Percentiles rank a stretch among this genome's conserved stretches.
Evolutionary conservation across 140 eudicot genomes (phyloP).

Genomic region (Bidens hawaiensis): DNA sequence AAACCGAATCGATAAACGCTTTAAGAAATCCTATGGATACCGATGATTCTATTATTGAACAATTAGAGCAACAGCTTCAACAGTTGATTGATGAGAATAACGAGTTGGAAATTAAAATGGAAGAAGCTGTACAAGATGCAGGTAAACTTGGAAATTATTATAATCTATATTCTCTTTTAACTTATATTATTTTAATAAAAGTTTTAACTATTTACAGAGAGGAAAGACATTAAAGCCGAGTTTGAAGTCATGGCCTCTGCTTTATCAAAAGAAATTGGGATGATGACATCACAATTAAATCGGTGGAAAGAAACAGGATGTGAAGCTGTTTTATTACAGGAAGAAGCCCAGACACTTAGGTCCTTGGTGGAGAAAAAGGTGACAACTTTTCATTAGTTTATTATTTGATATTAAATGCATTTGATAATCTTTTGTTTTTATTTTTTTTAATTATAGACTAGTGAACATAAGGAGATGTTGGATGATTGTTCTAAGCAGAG

Average conservation of each 20-base stretch:
- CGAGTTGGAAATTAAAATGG: conserved; percentile 83
- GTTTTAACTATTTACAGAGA: conserved; percentile 37
- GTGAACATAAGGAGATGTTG: conserved; percentile 54
- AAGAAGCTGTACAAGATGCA: conserved; percentile 92
- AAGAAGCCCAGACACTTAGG: conserved; percentile 59
- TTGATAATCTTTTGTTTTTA: not conserved
- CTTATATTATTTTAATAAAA: conserved; percentile 11
- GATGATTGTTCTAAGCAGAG: conserved; percentile 57
- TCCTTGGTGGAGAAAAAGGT: conserved; percentile 62
- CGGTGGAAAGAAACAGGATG: conserved; percentile 74
- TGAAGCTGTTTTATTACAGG: conserved; percentile 60
- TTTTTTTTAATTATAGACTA: conserved; percentile 48
- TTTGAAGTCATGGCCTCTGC: conserved; percentile 91
- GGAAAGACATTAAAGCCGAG: conserved; percentile 81
- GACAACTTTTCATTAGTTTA: not conserved
- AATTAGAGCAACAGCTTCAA: conserved; percentile 61
- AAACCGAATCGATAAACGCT: conserved; percentile 54
- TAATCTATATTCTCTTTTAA: not conserved
- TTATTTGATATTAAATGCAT: not conserved
- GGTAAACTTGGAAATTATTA: conserved; percentile 34
- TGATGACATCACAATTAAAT: conserved; percentile 87
- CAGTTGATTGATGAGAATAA: conserved; percentile 53
- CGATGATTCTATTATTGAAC: conserved; percentile 56
- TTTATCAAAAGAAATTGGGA: conserved; percentile 75
- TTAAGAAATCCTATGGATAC: conserved; percentile 38